Evolutionary conservation across 2,329 filamentous ascomycete species (phyloP), one percentile per base, ranked within the genome.

Genomic region (Stachybotrys chlorohalonatus): DNA sequence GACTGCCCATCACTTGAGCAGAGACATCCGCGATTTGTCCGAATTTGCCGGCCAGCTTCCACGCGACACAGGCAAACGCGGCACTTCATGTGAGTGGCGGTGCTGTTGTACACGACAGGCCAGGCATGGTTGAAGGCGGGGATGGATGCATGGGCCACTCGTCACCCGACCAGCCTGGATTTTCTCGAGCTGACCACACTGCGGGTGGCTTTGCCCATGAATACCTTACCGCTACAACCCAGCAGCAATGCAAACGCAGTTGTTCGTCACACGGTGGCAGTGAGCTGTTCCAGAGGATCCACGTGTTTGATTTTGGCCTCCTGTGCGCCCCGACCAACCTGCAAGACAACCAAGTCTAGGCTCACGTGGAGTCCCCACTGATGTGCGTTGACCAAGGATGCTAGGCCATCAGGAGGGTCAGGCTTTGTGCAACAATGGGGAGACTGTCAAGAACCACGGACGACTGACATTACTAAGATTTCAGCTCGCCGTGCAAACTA

Each of bases 321-420:
- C 52, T 42, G 42, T 47, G 17, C 30, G 36, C 42, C 42, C 59
- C 61, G 58, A 58, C 32, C 53, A 57, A 55, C 54, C 58, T 61
- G 56, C 58, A 57, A 64, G 59, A 61, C 60, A 62, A 55, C 62
- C 57, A 58, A 54, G 57, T 52, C 55, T 54, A 39, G 55, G 53
- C 62, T 65, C 63, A 65, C 63, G 63, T 65, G 63, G 63, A 65
- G 62, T 63, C 57, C 53, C 63, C 63, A 64, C 63, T 63, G 63
- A 65, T 65, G 62, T 61, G 62, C 63, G 57, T 56, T 56, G 62
- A 57, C 63, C 64, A 59, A 56, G 54, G 58, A 59, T 62, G 62
- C 59, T 60, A 63, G 60, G 57, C 57, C 36, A 42, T 42, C 36
- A 5, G 36, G 2, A 42, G 9, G 9, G 36, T 42, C 36, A 42